phyloP scores from a whole-genome alignment of 495 filamentous ascomycete species.

The Aspergillus homomorphus region DNA sequence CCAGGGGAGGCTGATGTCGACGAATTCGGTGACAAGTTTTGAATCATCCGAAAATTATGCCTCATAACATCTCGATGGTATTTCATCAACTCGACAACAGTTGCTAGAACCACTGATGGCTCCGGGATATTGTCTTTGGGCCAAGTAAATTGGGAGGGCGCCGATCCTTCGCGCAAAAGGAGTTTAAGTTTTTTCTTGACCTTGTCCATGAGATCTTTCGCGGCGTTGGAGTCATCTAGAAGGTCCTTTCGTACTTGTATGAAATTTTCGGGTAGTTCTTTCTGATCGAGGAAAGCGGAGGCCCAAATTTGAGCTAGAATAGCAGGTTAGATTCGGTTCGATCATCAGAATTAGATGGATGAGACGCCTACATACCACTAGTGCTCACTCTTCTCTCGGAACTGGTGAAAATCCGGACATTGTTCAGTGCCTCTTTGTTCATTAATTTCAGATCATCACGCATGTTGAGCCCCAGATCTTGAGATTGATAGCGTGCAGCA shows the following conservation, averaged over 20 bases:
- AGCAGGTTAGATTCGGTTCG: constrained; percentile 16
- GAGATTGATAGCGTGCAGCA: constrained; percentile 90
- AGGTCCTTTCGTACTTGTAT: constrained; percentile 91
- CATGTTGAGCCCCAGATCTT: constrained; percentile 92
- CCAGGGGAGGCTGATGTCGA: background rate
- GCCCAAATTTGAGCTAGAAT: constrained; percentile 86
- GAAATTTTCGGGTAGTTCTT: constrained; percentile 76
- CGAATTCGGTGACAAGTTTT: constrained; percentile 57
- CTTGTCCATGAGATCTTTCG: constrained; percentile 99
- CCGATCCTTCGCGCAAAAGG: constrained; percentile 80
- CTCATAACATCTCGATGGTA: constrained; percentile 94
- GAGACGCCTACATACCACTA: constrained; percentile 55
- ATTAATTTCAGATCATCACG: constrained; percentile 90
- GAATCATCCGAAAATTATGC: constrained; percentile 79
- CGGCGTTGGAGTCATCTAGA: constrained; percentile 96
- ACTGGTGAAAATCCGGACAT: constrained; percentile 90
- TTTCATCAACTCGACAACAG: constrained; percentile 95
- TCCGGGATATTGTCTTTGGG: constrained; percentile 89
- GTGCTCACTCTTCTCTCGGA: constrained; percentile 92
- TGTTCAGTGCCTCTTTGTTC: constrained; percentile 85
- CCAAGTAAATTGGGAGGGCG: constrained; percentile 95
- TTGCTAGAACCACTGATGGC: constrained; percentile 80
- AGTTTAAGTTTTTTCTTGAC: constrained; percentile 98
- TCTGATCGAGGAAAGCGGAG: constrained; percentile 80
- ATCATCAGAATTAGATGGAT: background rate